These are phyloP conservation scores for Trichoderma koningii DNA, from an alignment of 2,329 filamentous ascomycete genomes.

Conservation along the genomic window DNA sequence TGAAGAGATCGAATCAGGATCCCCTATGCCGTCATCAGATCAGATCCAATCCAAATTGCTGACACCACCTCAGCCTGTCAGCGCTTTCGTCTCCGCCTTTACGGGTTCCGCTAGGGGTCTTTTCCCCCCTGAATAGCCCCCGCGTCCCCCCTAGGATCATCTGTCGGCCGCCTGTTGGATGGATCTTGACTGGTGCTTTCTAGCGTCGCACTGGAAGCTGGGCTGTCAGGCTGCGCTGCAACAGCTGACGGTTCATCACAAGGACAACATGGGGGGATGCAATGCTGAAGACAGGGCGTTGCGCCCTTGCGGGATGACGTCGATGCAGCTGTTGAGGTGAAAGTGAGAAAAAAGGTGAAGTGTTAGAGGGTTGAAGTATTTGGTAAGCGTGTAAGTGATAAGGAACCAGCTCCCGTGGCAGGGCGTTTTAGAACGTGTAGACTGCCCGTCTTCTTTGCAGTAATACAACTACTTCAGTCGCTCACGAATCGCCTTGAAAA, in stretches of 20 bases:
- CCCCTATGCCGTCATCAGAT: conserved; percentile 16
- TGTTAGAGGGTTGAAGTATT: neutral
- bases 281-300: neutral
- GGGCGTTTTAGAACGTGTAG: neutral
- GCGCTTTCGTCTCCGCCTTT: conserved; percentile 15
- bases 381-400: too few relatives aligned
- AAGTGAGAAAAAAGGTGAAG: neutral
- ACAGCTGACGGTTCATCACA: conserved; percentile 12
- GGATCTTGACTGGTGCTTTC: neutral
- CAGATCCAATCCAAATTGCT: neutral
- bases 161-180: neutral
- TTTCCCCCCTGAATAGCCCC: neutral
- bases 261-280: conserved; percentile 1
- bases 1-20: neutral
- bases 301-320: neutral
- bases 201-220: conserved; percentile 16
- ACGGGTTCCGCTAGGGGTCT: conserved; percentile 15
- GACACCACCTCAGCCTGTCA: neutral
- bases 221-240: conserved; percentile 6
- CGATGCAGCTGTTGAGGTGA: neutral
- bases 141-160: neutral
- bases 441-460: too few relatives aligned
- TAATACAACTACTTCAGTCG: neutral
- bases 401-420: too few relatives aligned
- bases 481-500: neutral